Conservation (phyloP, 306 rosid genomes). For the Cicer chorassanicum region DNA sequence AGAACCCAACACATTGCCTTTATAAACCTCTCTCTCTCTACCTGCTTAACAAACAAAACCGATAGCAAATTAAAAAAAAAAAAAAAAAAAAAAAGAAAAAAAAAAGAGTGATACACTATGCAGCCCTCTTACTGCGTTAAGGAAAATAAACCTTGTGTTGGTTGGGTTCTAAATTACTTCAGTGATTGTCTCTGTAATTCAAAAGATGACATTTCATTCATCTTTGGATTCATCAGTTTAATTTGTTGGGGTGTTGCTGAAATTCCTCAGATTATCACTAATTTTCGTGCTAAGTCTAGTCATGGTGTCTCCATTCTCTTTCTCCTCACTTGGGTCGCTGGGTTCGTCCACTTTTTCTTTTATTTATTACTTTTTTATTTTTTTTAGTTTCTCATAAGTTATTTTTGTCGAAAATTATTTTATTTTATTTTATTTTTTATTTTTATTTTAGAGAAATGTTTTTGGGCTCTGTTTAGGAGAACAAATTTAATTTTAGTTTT, state of each 20-base stretch:
- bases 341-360: conserved; percentile 49
- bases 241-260: conserved; percentile 89
- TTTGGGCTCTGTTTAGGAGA: neutral
- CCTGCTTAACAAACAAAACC: too few species aligned
- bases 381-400: neutral
- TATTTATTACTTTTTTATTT: neutral
- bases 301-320: conserved; percentile 89
- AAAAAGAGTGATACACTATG: conserved; percentile 49
- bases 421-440: neutral
- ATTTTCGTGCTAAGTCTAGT: conserved; percentile 78
- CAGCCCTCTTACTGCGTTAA: conserved; percentile 63
- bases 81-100: neutral
- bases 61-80: neutral
- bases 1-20: neutral
- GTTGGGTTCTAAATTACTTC: conserved; percentile 76
- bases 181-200: conserved; percentile 81
- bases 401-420: too few species aligned
- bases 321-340: conserved; percentile 96
- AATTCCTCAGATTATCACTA: conserved; percentile 90
- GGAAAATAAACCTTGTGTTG: conserved; percentile 65
- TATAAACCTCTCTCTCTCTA: conserved; percentile 10
- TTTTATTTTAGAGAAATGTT: neutral
- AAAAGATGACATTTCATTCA: conserved; percentile 73
- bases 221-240: conserved; percentile 67
- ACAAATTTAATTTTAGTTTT: neutral